Conservation (phyloP, 495 filamentous ascomycete species). For the Penicillium daleae region DNA sequence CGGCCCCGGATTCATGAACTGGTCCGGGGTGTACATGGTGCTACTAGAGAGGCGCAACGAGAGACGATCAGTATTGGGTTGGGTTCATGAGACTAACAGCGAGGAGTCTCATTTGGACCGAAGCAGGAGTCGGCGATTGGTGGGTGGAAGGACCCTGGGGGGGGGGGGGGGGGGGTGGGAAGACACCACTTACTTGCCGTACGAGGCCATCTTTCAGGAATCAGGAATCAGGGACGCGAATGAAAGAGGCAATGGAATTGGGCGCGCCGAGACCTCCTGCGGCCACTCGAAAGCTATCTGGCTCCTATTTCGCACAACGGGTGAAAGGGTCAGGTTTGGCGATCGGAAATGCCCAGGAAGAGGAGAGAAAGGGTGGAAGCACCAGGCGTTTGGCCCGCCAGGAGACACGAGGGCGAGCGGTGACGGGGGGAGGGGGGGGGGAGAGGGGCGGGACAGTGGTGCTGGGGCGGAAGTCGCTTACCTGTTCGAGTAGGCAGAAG, state of each 20-base stretch:
- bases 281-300: conserved; percentile 21
- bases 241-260: conserved; percentile 17
- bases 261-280: conserved; percentile 37
- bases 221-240: conserved; percentile 19
- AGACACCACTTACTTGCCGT: conserved; percentile 44
- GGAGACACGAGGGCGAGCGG: conserved; percentile 2
- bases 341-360: neutral
- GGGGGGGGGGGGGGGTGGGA: neutral
- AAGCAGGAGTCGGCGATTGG: neutral
- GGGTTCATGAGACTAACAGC: neutral
- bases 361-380: neutral
- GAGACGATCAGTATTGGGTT: neutral
- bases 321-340: conserved; percentile 2
- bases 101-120: neutral
- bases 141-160: neutral
- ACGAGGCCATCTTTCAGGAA: conserved; percentile 34
- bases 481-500: conserved; percentile 5
- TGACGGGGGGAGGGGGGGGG: conserved; percentile 6
- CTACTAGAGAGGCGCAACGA: conserved; percentile 5
- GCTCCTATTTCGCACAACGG: conserved; percentile 2
- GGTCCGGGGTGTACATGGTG: conserved; percentile 66
- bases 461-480: conserved; percentile 12
- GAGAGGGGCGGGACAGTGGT: neutral
- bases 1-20: conserved; percentile 97
- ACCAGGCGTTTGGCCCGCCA: neutral